Evolutionary conservation across 805 yeast species (phyloP), one percentile per base, ranked within the genome.

Genomic region (Candida tammaniensis): DNA sequence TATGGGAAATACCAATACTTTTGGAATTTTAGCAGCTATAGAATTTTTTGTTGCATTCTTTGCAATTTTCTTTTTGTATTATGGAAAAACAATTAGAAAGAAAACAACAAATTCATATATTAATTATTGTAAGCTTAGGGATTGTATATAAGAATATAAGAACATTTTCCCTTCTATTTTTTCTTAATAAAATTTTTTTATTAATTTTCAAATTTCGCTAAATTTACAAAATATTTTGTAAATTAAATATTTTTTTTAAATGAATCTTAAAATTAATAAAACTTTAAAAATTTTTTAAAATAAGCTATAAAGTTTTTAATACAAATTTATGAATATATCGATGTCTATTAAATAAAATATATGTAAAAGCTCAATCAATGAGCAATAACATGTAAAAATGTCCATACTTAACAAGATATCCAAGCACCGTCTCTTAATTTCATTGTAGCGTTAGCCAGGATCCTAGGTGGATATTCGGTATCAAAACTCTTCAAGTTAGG

Each of bases 1-100:
- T 11, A 55, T 60, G 54, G 60, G 66, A 12, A 56, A 55, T 38
- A 59, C 68, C 22, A 46, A 58, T 38, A 61, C 68, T 2, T 63
- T 59, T 38, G 52, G 53, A 18, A 54, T 58, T 3, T 54, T 62
- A 45, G 66, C 67, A 5, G 68, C 52, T 16, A 47, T 62, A 31
- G 64, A 63, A 28, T 55, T 62, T 35, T 51, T 57, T 7, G 39
- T 57, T n/a, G 55, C 61, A 44, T 53, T 57, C 17, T 39, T 48
- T 28, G 55, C 57, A 7, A 38, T 51, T 11, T 64, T 65, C 14
- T 53, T 59, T 33, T 52, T 60, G 20, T 45, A 48, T 34, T 62
- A 55, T 36, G 68, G 69, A 5, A 63, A 63, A 39, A 30, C 49
- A 5, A 55, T 60, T 39, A 47, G 69, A 36, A 49, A 38, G 29